Evolutionary conservation across 2,329 filamentous ascomycete genomes (phyloP), one percentile per base, ranked within the genome.

Genomic region (Lithohypha guttulata): DNA sequence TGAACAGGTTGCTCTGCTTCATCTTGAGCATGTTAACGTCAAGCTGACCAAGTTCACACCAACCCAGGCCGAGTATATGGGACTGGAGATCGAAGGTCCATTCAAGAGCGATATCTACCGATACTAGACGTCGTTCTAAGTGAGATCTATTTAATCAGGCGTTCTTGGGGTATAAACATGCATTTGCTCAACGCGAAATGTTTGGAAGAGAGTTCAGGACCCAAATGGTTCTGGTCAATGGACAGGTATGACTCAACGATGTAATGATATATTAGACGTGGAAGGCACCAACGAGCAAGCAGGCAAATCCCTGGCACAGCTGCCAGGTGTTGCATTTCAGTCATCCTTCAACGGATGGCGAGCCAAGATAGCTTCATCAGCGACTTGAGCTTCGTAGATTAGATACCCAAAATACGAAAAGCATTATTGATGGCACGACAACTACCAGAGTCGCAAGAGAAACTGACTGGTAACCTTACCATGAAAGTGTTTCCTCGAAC

Each of bases 1-100:
- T 59, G 91, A 98, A 79, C 86, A 95, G 71, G 91, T 98, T 60
- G 91, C 91, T 61, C 77, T 81, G 61, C 83, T 95, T 53, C 91
- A 98, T 72, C 73, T 95, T 54, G 77, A 71, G 51, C 91, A 96
- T 74, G 81, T 85, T 74, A 93, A 94, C 69, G 91, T 76, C 59
- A 86, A 96, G 77, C 78, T 98, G 59, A 84, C 81, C 64, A 80
- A 78, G 66, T 79, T 98, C 62, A 84, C 78, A 60, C 59, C 73
- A 45, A 81, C 81, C 55, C 91, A 98, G 76, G 81, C 85, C 54
- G 91, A 96, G 60, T 98, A 98, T 74, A 82, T 96, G 61, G 78
- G 85, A 56, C 74, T 98, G 53, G 74, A 79, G 45, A 60, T 77
- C 50, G 81, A 87, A 71, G 91, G 91, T 62, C 91, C 91, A 56